Evolutionary conservation across 192 early-diverging fungal genomes (phyloP).

Genomic region (Podila clonocystis): DNA sequence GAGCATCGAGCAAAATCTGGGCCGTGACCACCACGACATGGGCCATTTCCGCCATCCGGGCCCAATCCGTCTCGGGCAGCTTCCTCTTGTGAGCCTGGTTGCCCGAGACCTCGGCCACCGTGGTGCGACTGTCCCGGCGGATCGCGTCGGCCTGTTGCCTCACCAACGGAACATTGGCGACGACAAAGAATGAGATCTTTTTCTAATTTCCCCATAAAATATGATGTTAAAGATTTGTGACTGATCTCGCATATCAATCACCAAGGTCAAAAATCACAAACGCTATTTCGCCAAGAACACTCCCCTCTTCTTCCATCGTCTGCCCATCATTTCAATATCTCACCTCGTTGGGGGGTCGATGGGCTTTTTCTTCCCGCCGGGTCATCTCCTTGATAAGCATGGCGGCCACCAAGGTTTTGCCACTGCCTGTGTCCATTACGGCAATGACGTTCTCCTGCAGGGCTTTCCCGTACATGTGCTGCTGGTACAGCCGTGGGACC

Average conservation of each 20-base stretch:
- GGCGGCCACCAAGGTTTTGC: conserved; percentile 91
- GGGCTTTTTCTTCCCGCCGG: conserved; percentile 13
- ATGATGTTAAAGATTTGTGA: too few species aligned
- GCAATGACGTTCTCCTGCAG: conserved; percentile 83
- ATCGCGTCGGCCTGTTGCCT: conserved; percentile 85
- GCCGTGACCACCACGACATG: conserved; percentile 90
- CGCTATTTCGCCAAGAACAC: too few species aligned
- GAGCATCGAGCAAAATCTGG: conserved; percentile 80
- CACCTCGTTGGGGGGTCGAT: too few species aligned
- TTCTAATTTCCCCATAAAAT: conserved; percentile 24
- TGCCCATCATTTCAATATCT: too few species aligned
- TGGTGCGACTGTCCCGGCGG: conserved; percentile 67
- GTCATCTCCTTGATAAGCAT: conserved; percentile 84
- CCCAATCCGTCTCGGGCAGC: conserved; percentile 70
- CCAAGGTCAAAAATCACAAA: too few species aligned
- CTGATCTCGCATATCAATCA: too few species aligned
- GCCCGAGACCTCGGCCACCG: conserved; percentile 74
- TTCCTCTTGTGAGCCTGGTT: conserved; percentile 69
- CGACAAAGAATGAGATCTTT: conserved; percentile 76
- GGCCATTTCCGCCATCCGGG: conserved; percentile 57
- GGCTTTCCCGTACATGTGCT: conserved; percentile 77
- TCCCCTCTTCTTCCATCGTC: too few species aligned
- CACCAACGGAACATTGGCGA: conserved; percentile 87
- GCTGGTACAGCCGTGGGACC: conserved; percentile 72
- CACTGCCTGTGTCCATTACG: conserved; percentile 92